Percentiles rank a stretch among this genome's conserved stretches.
These are phyloP conservation scores for Claviceps citrina DNA, from an alignment of 2,329 filamentous ascomycete genomes.

Conservation along the genomic window DNA sequence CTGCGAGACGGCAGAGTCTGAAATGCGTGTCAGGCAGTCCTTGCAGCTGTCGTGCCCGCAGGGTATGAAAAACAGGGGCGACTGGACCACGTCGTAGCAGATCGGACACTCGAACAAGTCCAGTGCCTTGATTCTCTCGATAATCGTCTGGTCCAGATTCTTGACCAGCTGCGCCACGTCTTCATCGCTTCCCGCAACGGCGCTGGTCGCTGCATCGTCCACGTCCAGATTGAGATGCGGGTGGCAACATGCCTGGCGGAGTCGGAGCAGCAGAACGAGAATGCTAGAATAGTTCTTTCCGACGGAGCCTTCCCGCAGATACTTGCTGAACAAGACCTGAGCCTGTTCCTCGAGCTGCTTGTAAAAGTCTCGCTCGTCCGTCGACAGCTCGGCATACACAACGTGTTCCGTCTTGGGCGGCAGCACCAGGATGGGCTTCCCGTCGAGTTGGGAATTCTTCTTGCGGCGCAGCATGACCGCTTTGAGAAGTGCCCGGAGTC, in stretches of 20 bases:
- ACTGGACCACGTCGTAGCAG: slow-evolving; percentile 61
- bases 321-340: slow-evolving; percentile 60
- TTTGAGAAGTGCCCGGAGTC: slow-evolving; percentile 60
- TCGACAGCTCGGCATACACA: slow-evolving; percentile 55
- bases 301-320: slow-evolving; percentile 52
- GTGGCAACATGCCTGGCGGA: slow-evolving; percentile 53
- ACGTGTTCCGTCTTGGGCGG: slow-evolving; percentile 63
- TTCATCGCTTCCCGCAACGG: slow-evolving; percentile 18
- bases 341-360: slow-evolving; percentile 54
- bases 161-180: slow-evolving; percentile 49
- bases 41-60: slow-evolving; percentile 71
- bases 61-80: slow-evolving; percentile 63
- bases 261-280: slow-evolving; percentile 63
- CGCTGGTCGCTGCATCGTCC: slow-evolving; percentile 18
- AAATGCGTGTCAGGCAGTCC: slow-evolving; percentile 58
- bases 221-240: slow-evolving; percentile 18
- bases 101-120: slow-evolving; percentile 65
- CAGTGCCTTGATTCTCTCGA: slow-evolving; percentile 45
- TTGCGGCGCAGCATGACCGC: slow-evolving; percentile 70
- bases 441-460: slow-evolving; percentile 66
- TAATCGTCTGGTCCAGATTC: slow-evolving; percentile 40
- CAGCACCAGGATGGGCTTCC: slow-evolving; percentile 62
- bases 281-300: slow-evolving; percentile 60
- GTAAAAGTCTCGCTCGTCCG: slow-evolving; percentile 65
- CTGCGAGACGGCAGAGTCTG: slow-evolving; percentile 40